Evolutionary conservation across 208 protist species (phyloP), one percentile per base, ranked within the genome.

Genomic region (Phytomonas francai): DNA sequence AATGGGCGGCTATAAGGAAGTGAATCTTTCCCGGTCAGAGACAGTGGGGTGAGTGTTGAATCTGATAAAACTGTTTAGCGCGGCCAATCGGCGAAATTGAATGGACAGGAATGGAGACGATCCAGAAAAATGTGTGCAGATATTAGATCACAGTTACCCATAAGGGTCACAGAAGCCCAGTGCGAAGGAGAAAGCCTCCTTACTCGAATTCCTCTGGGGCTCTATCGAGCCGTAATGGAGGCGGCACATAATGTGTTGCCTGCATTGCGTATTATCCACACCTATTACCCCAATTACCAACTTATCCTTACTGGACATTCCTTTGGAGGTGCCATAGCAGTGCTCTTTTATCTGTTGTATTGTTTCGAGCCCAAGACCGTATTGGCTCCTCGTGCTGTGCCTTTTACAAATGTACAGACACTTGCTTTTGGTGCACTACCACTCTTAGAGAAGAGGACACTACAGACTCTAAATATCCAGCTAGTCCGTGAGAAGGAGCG

Each of bases 261-360:
- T 25, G 63, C 70, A 0, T 73, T 94, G 36, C 49, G 67, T 32
- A 64, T 59, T 27, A 79, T 92, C 28, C 64, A 83, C 60, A 65
- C 56, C 11, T 79, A 83, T 59, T 87, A 87, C 70, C 56, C 66
- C 32, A 63, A 76, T 63, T 94, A 92, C 73, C 73, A 81, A 34
- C 77, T 92, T 30, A 71, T 87, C 65, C 59, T 89, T 59, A 91
- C 87, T 12, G 89, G 89, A 8, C 89, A 94, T 76, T 94, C 86
- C 32, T 86, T 94, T 54, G 89, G 89, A 25, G 89, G 78, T 56
- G 75, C 87, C 32, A 65, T 83, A 74, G 89, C 89, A 11, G 82
- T 73, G 59, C 66, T 94, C 51, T 94, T 92, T 63, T 85, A 92
- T 67, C 71, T 94, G 3, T 67, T 92, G 6, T 89, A 83, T 68